These are phyloP conservation scores for Mycena chlorophos DNA, from an alignment of 768 basidiomycete genomes.

Conservation along the genomic window DNA sequence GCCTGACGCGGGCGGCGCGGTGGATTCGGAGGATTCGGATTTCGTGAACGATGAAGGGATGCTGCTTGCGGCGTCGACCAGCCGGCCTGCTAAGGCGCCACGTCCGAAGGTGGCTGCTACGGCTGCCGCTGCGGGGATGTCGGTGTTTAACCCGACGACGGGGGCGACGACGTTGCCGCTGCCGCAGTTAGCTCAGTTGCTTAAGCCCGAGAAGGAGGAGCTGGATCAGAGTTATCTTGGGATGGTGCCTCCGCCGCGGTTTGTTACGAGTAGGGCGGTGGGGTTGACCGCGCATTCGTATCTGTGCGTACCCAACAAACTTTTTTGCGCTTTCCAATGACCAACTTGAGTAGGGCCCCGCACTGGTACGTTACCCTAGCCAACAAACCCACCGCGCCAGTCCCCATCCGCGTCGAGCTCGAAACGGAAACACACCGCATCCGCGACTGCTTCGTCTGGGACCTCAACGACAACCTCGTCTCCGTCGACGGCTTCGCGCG, in stretches of 20 bases:
- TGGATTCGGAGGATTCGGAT: constrained; percentile 85
- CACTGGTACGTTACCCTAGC: constrained; percentile 69
- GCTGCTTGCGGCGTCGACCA: constrained; percentile 62
- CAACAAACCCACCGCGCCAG: constrained; percentile 50
- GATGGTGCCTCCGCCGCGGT: constrained; percentile 75
- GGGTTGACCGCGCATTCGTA: constrained; percentile 68
- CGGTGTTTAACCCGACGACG: constrained; percentile 55
- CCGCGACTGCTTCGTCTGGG: constrained; percentile 96
- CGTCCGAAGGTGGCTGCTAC: constrained; percentile 38
- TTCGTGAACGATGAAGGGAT: constrained; percentile 41
- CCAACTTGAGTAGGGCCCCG: constrained; percentile 47
- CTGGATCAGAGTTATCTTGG: constrained; percentile 91
- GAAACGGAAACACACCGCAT: constrained; percentile 90
- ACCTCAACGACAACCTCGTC: constrained; percentile 83
- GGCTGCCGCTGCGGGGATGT: constrained; percentile 40
- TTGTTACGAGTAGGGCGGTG: constrained; percentile 63
- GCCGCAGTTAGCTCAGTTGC: constrained; percentile 34
- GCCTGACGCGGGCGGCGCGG: constrained; percentile 69
- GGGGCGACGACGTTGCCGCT: constrained; percentile 41
- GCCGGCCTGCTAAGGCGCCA: constrained; percentile 46
- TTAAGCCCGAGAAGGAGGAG: constrained; percentile 54
- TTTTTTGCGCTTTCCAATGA: constrained; percentile 5
- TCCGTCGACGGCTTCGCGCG: constrained; percentile 83
- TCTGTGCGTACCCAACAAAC: constrained; percentile 54
- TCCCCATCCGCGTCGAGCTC: constrained; percentile 94